Evolutionary conservation across 2,329 filamentous ascomycete genomes (phyloP), one percentile per base, ranked within the genome.

Genomic region (Colletotrichum sansevieriae): DNA sequence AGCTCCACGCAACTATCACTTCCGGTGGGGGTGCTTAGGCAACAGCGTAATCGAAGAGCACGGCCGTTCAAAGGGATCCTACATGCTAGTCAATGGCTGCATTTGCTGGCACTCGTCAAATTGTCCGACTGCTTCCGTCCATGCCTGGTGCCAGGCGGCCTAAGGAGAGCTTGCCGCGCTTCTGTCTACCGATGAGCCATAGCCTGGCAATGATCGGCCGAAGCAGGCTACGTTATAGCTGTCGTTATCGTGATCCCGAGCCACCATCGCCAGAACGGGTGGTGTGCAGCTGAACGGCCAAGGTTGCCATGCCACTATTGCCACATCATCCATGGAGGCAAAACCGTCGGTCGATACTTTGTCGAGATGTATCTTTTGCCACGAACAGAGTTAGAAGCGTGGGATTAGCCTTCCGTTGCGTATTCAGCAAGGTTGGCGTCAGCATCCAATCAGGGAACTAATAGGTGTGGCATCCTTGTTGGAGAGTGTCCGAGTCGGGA

Each of bases 111-210:
- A 18, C 47, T 65, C 54, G 41, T 49, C 47, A 43, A 65, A 35
- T 59, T 62, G 62, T 65, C 65, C 41, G 65, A 68, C 65, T 52
- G 18, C 52, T 61, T 29, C 35, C 37, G 47, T 54, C 59, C 55
- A 47, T 55, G 65, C 56, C 41, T 59, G 49, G 29, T 47, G 39
- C 41, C 49, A 55, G 55, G 43, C 55, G 62, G 62, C 47, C 52
- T 43, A n/a, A 65, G 55, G 65, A 59, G 65, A 55, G 51, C 18
- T 41, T 68, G 63, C 62, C 65, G 61, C 56, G 9, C 39, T 54
- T 65, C 65, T 57, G 61, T 41, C 61, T 65, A 20, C 59, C 46
- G 47, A 35, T 35, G 37, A 54, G 61, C 61, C 18, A 37, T 63
- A 58, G 47, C 25, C 56, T 43, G 49, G 44, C 47, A 18, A 18